Evolutionary conservation across 805 yeast species (phyloP).

Genomic region (Sugiyamaella lignohabitans): DNA sequence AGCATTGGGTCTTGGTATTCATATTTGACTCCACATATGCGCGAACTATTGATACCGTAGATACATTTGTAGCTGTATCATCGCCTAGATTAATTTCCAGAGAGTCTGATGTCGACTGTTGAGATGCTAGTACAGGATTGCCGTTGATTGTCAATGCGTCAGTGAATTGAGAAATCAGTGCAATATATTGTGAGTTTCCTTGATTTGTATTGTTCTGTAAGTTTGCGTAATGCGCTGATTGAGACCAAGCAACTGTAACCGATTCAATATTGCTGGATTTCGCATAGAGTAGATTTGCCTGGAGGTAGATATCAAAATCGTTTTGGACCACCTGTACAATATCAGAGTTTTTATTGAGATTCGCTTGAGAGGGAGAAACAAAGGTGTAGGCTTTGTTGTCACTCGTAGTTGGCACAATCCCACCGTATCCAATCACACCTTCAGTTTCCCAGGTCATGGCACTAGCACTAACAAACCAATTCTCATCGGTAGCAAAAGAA

Average conservation of each 20-base stretch:
- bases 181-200: background rate
- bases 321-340: background rate
- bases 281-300: background rate
- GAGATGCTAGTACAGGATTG: background rate
- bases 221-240: background rate
- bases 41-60: background rate
- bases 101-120: background rate
- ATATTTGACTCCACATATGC: background rate
- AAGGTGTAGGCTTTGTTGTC: background rate
- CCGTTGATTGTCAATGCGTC: background rate
- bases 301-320: background rate
- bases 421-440: background rate
- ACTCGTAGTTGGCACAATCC: background rate
- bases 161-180: background rate
- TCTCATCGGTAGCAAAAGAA: constrained; percentile 2
- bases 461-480: constrained; percentile 31
- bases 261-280: background rate
- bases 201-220: background rate
- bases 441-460: constrained; percentile 27
- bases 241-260: background rate
- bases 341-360: background rate
- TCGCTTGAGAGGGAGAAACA: background rate
- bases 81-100: background rate
- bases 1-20: background rate
- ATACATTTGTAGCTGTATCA: background rate